These are phyloP conservation scores for Yamadazyma laniorum DNA, from an alignment of 805 yeast genomes.

Conservation along the genomic window DNA sequence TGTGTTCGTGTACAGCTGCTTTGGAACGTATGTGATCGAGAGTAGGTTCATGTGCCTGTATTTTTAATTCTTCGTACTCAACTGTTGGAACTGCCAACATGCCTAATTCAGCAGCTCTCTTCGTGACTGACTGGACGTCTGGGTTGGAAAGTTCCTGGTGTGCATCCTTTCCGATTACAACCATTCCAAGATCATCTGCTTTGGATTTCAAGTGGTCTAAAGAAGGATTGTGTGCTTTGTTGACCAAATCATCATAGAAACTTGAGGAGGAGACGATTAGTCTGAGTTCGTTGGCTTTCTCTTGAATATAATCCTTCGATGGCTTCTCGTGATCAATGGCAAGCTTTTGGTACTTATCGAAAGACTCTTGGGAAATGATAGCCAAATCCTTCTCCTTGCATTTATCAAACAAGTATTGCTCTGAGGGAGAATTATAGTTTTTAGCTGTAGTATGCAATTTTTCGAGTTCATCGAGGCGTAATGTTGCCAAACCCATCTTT, in stretches of 20 bases:
- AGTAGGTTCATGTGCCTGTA: conserved; percentile 22
- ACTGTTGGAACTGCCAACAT: conserved; percentile 8
- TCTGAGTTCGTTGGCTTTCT: conserved; percentile 36
- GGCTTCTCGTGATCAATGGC: conserved; percentile 33
- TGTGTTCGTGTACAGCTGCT: conserved; percentile 10
- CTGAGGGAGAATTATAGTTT: conserved; percentile 22
- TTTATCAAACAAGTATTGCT: conserved; percentile 26
- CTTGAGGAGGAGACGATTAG: conserved; percentile 28
- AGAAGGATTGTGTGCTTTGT: conserved; percentile 24
- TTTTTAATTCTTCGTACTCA: conserved; percentile 15
- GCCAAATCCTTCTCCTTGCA: conserved; percentile 17
- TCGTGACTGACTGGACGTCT: conserved; percentile 10
- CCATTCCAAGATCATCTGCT: conserved; percentile 17
- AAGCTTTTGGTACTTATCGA: conserved; percentile 15
- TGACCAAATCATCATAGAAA: conserved; percentile 29
- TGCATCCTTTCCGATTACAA: conserved; percentile 3
- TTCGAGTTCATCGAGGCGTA: conserved; percentile 15
- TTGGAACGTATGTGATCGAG: conserved; percentile 12
- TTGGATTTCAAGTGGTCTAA: conserved; percentile 22
- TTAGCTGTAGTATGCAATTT: neutral
- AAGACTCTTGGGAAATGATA: conserved; percentile 14
- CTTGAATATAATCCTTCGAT: conserved; percentile 27
- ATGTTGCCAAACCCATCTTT: conserved; percentile 17
- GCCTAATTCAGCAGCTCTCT: conserved; percentile 9
- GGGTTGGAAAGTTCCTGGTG: conserved; percentile 9